Conservation (phyloP, 2,329 filamentous ascomycete genomes). For the Xylaria sp. region DNA sequence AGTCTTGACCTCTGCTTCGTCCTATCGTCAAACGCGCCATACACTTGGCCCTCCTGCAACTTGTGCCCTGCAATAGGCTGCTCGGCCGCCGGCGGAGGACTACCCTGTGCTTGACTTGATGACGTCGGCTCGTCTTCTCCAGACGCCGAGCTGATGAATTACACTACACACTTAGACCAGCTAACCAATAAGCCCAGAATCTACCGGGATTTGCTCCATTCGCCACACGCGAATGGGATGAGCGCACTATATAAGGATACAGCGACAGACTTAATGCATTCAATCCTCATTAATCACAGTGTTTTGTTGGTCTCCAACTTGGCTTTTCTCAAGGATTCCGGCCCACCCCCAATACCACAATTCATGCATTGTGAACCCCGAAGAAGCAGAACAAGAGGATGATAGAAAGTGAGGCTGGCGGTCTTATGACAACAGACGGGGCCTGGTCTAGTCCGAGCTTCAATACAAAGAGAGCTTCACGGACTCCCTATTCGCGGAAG, state of each 20-base stretch:
- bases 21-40: slow-evolving; percentile 1
- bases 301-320: neutral
- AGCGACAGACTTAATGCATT: slow-evolving; percentile 13
- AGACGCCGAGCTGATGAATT: neutral
- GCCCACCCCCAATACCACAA: slow-evolving; percentile 1
- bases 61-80: slow-evolving; percentile 1
- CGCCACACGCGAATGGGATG: slow-evolving; percentile 14
- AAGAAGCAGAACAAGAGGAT: neutral
- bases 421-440: slow-evolving; percentile 4
- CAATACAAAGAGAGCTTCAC: slow-evolving; percentile 14
- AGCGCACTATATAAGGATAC: slow-evolving; percentile 11
- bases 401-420: slow-evolving; percentile 12
- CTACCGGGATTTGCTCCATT: slow-evolving; percentile 22
- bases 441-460: neutral
- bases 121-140: slow-evolving; percentile 2
- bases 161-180: neutral
- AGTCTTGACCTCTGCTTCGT: slow-evolving; percentile 12
- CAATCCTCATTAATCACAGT: neutral
- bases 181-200: slow-evolving; percentile 14
- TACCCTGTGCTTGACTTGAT: neutral
- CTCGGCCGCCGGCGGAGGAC: neutral
- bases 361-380: neutral
- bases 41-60: slow-evolving; percentile 9
- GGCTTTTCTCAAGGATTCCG: slow-evolving; percentile 5
- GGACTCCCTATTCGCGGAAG: neutral